Base-by-base conservation (phyloP, 192 early-diverging fungal species). In the Coemansia nantahalensis region DNA sequence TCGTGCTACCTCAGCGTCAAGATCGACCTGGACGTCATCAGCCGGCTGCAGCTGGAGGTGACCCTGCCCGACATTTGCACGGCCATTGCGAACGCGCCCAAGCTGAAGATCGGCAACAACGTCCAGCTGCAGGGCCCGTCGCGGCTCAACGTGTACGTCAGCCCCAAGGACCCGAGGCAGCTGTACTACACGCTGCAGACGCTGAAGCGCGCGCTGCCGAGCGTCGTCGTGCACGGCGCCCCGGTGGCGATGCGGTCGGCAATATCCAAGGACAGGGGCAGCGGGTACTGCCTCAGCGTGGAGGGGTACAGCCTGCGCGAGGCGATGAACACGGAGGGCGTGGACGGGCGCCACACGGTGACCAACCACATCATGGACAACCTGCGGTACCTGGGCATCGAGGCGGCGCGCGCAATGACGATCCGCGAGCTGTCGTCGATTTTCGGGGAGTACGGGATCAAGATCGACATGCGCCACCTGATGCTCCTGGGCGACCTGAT, bases 401-500 rank as follows among this genome's bases (percentile, higher is more conserved):
- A 99, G 59, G 94, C 97, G 5, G 94, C 95, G 7, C 77, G 91
- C 54, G 73, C 79, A 18, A 92, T 89, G 18, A 98, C 96, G 42
- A 88, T 96, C 59, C 69, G 85, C 17, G 94, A 99, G 78, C 91
- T 99, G 55, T 59, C 82, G 51, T 68, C 80, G 43, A 91, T 89
- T 32, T 97, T 97, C 86, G 65, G 78, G 24, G 80, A 65, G 56
- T 94, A 98, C 79, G 86, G 89, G 37, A 91, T 98, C 85, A 91
- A 87, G 5, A 92, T 99, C 45, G 94, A 99, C 72, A 82, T 80
- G 36, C 87, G 97, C 18, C 97, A 99, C 62, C 84, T 96, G 49
- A 95, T 93, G 90, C 80, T 99, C 56, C 75, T 99, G 16, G 94
- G 88, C 39, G 97, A 99, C 75, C 83, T 98, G 45, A 99, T 99